Conservation (phyloP, 2,329 filamentous ascomycete species). For the Arthrobotrys entomopaga region DNA sequence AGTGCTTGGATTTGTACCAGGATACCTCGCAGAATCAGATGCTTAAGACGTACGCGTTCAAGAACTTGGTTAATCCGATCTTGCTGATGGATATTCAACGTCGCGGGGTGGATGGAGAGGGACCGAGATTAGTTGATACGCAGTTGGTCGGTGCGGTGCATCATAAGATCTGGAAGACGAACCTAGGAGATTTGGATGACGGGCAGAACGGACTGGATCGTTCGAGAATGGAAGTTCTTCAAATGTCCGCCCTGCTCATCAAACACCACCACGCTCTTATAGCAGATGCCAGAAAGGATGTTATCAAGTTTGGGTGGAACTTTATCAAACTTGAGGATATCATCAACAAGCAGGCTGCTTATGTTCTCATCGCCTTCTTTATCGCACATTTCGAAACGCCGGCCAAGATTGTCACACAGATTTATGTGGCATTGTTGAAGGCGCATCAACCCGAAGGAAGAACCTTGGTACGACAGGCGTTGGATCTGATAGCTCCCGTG, state of each 20-base stretch:
- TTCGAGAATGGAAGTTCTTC: constrained; percentile 92
- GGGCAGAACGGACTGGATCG: constrained; percentile 91
- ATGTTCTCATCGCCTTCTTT: constrained; percentile 96
- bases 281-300: constrained; percentile 92
- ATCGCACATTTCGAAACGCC: constrained; percentile 97
- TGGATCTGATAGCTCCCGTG: constrained; percentile 94
- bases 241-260: constrained; percentile 91
- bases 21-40: constrained; percentile 81
- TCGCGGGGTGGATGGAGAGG: constrained; percentile 73
- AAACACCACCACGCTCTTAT: constrained; percentile 92
- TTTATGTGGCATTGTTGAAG: constrained; percentile 89
- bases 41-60: constrained; percentile 91
- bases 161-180: constrained; percentile 91
- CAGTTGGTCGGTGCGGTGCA: constrained; percentile 89
- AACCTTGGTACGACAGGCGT: constrained; percentile 87
- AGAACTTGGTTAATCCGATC: constrained; percentile 93
- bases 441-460: constrained; percentile 96
- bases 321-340: constrained; percentile 98
- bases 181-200: constrained; percentile 81
- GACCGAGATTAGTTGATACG: constrained; percentile 82
- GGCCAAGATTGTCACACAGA: constrained; percentile 92
- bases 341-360: constrained; percentile 98
- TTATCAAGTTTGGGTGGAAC: constrained; percentile 99
- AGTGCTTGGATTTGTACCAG: constrained; percentile 87
- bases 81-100: constrained; percentile 95